Base-by-base conservation (phyloP, 345 rosid species). In the Citrus inodora region DNA sequence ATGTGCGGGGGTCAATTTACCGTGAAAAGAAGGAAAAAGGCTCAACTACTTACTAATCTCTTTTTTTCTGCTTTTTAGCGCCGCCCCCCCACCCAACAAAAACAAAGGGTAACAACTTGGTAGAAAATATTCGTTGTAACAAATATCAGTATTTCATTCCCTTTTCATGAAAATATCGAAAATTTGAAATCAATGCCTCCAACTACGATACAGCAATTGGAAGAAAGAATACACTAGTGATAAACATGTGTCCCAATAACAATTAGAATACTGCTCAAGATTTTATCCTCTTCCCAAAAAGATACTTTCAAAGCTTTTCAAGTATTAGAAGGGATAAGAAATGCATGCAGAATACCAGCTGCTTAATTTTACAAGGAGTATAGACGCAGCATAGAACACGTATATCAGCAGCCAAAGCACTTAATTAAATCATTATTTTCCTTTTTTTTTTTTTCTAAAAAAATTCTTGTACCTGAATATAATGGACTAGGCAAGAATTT, bases 401-500 rank as follows among this genome's bases (percentile, higher is more conserved):
- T 53, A 40, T 53, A 53, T 0, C 60, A 13, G 60, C 25, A 42
- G 30, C 42, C 14, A 62, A 61, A 48, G 40, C 55, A 21, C 9
- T 25, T 19, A 13, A 42, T 62, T 28, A 75, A 42, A 75, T 64
- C 71, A 30, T 24, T 64, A 28, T 68, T 9, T 64, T 30, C 61
- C 7, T 64, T 51, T 7, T 19, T 37, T 64, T 51, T 7, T 19
- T 37, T 1, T 4, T 1, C 6, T 6, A 37, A 46, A 48, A 53
- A 82, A 62, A 51, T 32, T 8, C 9, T 60, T 42, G 68, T 83
- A 95, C 98, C 97, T 95, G 99, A 74, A 93, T 92, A 83, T 92
- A 92, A 85, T 93, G 99, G 42, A 95, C 78, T 11, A 93, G 80
- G 46, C 94, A 89, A 69, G 98, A 92, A 83, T 93, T 95, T 87